phyloP scores from a whole-genome alignment of 306 rosid genomes.

The Ziziphus jujuba region DNA sequence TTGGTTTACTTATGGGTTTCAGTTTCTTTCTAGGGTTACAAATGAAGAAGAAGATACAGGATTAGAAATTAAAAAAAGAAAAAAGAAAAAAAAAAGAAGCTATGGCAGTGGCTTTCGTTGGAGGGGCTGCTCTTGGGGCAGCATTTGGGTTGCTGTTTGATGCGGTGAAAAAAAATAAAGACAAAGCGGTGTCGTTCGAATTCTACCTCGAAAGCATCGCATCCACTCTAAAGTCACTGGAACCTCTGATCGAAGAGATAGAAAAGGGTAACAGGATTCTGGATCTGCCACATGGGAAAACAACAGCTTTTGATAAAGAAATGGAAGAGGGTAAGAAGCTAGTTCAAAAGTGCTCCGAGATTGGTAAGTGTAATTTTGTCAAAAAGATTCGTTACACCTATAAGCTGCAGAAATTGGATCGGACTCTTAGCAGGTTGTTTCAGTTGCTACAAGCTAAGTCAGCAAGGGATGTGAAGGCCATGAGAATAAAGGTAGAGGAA shows the following conservation, averaged over 20 bases:
- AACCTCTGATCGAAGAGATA: slow-evolving; percentile 29
- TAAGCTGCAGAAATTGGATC: slow-evolving; percentile 34
- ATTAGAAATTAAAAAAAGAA: too few relatives aligned
- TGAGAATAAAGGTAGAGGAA: background rate
- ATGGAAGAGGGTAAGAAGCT: slow-evolving; percentile 33
- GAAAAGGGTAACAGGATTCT: slow-evolving; percentile 12
- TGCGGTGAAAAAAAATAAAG: slow-evolving; percentile 9
- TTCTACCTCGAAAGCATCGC: slow-evolving; percentile 20
- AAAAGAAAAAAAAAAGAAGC: too few relatives aligned
- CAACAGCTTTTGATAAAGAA: background rate
- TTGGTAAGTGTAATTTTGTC: slow-evolving; percentile 33
- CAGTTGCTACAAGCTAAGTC: slow-evolving; percentile 12
- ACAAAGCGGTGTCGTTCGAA: slow-evolving; percentile 27
- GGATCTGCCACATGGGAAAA: slow-evolving; percentile 31
- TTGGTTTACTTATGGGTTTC: too few relatives aligned
- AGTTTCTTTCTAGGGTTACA: too few relatives aligned
- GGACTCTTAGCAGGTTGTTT: slow-evolving; percentile 15
- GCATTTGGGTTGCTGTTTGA: slow-evolving; percentile 21
- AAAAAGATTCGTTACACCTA: slow-evolving; percentile 24
- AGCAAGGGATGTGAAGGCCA: slow-evolving; percentile 19
- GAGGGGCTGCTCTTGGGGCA: slow-evolving; percentile 31
- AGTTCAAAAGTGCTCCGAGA: slow-evolving; percentile 29
- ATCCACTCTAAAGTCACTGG: slow-evolving; percentile 12
- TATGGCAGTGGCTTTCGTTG: slow-evolving; percentile 1
- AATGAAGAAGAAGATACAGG: too few relatives aligned